Evolutionary conservation across 805 yeast species (phyloP), one percentile per base, ranked within the genome.

Genomic region (Schwanniomyces pseudopolymorphus): DNA sequence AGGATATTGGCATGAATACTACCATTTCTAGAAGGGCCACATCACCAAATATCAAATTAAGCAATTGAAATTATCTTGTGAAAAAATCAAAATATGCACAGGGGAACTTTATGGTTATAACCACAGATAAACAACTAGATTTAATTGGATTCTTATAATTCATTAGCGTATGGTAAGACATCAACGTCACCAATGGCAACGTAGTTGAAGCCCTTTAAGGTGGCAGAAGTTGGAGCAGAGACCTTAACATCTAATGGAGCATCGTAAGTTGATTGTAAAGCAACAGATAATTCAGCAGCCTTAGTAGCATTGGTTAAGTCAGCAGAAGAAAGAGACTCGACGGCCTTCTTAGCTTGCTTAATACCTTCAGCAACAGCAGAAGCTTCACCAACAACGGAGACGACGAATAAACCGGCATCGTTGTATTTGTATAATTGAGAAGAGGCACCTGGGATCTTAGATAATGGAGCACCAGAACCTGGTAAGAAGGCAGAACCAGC

Each of bases 151-250:
- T n/a, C 40, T 56, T 86, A 87, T 72, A 92, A 84, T 76, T 94
- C 97, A 69, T 87, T 90, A 60, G 86, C 85, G 69, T 77, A 87
- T 62, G 99, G 97, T 74, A 92, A 82, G 55, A 81, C 83, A 64
- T 83, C 85, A 51, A 85, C 82, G 69, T 89, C 85, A 72, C 98
- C 99, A 52, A 89, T 84, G 53, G 94, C 97, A 55, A 85, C 94
- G 63, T 87, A 84, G 75, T 85, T 89, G 76, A 84, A 84, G 62
- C 82, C 82, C 61, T 79, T 74, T 48, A 56, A 63, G 40, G 63
- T 59, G 53, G 61, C 55, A 43, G 64, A 69, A 42, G 66, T 61
- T 42, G 68, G 63, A 39, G 70, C 66, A 46, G 65, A 63, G 33
- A 72, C 58, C 48, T 64, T 57, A 47, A 65, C 54, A 19, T 55